Base-by-base conservation (phyloP, 176 grass and related monocot species). In the Ensete ventricosum region DNA sequence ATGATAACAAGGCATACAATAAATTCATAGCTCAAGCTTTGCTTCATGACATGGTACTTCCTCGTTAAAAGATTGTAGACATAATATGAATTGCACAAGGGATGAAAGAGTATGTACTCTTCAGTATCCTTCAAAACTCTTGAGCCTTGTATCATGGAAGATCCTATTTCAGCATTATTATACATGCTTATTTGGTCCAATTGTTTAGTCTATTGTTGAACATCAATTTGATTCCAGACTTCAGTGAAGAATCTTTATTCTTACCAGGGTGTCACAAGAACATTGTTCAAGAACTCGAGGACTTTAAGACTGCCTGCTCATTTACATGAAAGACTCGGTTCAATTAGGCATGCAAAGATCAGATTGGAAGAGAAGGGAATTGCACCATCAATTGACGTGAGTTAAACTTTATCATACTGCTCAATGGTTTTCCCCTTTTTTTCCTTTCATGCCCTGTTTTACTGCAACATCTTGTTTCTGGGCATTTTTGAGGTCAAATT, bases 211-310 rank as follows among this genome's bases (percentile, higher is more conserved):
- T 43, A 43, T 43, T 43, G 14, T 62, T 8, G 0, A n/a, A n/a
- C 24, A 16, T 5, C 16, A 29, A 67, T 29, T 67, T 67, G 12
- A 1, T 54, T 22, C 53, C 16, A 16, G 14, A 24, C 11, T 74
- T 29, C 29, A 11, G 1, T 19, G 22, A 29, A 27, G 11, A 10
- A 26, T 25, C 24, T 23, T 27, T 78, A 19, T 79, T 80, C 8
- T 80, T 79, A 69, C 25, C 79, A 99, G 95, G 95, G 95, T 51
- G 88, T 99, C 76, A 91, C 88, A 75, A 90, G 86, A 78, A 86
- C 93, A 92, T 76, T 94, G 78, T 83, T 87, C 26, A 83, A 91
- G 3, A 88, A 93, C 79, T 91, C 91, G 9, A 93, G 89, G 70
- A 84, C 86, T 75, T 79, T 99, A 72, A 93, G 90, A 76, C 73